Evolutionary conservation across 106 monocot genomes (phyloP).

Genomic region (Dioscorea zingiberensis): DNA sequence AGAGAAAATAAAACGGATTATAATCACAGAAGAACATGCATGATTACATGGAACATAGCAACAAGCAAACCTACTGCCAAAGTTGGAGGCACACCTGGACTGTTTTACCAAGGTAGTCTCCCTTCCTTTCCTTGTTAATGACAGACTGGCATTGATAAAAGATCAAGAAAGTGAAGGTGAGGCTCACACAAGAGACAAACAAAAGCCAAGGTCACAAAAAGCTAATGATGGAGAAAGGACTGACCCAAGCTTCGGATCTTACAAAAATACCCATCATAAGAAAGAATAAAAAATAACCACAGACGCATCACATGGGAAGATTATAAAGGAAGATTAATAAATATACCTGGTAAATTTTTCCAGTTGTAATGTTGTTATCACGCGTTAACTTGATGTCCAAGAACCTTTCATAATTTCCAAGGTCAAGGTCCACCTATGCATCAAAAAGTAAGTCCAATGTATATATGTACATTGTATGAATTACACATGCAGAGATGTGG

Average conservation of each 20-base stretch:
- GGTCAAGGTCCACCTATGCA: slow-evolving; percentile 46
- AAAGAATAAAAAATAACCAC: background rate
- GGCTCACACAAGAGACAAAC: background rate
- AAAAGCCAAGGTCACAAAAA: background rate
- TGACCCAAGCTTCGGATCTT: background rate
- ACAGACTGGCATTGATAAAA: slow-evolving; percentile 29
- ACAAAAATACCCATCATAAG: background rate
- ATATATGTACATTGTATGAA: background rate
- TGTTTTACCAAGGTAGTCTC: slow-evolving; percentile 71
- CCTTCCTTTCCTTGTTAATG: slow-evolving; percentile 62
- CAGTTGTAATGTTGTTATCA: slow-evolving; percentile 55
- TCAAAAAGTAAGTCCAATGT: too few relatives aligned
- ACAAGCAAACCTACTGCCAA: too few relatives aligned
- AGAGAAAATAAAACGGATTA: background rate
- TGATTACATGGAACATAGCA: background rate
- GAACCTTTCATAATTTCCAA: slow-evolving; percentile 52
- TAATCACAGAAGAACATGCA: background rate
- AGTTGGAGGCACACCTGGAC: slow-evolving; percentile 44
- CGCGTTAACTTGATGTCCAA: slow-evolving; percentile 45
- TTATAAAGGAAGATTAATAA: too few relatives aligned
- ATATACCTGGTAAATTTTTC: slow-evolving; percentile 47
- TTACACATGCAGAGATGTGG: background rate
- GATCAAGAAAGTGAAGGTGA: background rate
- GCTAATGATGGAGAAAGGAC: background rate
- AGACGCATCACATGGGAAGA: background rate